Conservation (phyloP, 331 rosid species). For the Rosa hybrid region DNA sequence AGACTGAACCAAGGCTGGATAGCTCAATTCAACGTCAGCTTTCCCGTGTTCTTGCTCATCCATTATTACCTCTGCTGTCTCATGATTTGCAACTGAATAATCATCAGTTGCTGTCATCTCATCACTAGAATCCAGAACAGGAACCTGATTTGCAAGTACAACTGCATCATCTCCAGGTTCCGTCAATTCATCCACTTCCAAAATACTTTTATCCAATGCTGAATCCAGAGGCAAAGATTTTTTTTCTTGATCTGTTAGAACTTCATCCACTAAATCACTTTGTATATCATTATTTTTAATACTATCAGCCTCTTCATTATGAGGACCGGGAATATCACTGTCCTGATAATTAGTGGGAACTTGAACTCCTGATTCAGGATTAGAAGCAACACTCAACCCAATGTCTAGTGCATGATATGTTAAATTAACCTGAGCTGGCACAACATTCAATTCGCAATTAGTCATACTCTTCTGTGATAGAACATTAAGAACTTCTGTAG, state of each 20-base stretch:
- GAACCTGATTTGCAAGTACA: slow-evolving; percentile 32
- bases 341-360: slow-evolving; percentile 21
- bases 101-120: slow-evolving; percentile 25
- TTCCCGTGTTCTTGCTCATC: slow-evolving; percentile 42
- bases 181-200: slow-evolving; percentile 26
- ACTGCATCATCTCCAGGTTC: slow-evolving; percentile 30
- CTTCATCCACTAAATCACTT: slow-evolving; percentile 24
- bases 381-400: slow-evolving; percentile 23
- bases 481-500: slow-evolving; percentile 28
- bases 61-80: slow-evolving; percentile 30
- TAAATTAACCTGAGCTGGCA: slow-evolving; percentile 28
- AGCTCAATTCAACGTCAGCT: slow-evolving; percentile 29
- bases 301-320: slow-evolving; percentile 25
- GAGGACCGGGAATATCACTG: slow-evolving; percentile 24
- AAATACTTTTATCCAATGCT: slow-evolving; percentile 27
- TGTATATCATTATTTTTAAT: slow-evolving; percentile 27
- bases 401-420: slow-evolving; percentile 25
- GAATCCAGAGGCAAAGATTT: slow-evolving; percentile 16
- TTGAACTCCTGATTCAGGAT: slow-evolving; percentile 34
- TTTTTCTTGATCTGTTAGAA: slow-evolving; percentile 29
- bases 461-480: slow-evolving; percentile 25
- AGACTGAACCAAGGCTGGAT: slow-evolving; percentile 31
- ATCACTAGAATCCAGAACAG: slow-evolving; percentile 28
- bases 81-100: slow-evolving; percentile 27
- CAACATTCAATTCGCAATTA: slow-evolving; percentile 26